Evolutionary conservation across 2,329 filamentous ascomycete genomes (phyloP).

Genomic region (Pestalotiopsis sp.): DNA sequence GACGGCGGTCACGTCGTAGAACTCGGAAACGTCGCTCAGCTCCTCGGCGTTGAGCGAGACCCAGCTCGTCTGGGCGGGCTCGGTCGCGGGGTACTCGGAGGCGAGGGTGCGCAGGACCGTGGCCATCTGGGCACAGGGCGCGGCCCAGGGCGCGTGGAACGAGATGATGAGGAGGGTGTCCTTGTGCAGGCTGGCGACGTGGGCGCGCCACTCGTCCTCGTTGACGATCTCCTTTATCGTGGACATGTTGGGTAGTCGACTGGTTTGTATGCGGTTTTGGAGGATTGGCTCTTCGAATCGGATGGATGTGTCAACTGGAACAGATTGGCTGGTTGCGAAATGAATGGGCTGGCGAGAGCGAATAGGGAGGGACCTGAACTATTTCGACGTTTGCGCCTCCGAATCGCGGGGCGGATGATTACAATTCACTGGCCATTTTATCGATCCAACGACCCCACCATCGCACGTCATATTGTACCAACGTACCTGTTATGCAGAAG

Average conservation of each 20-base stretch:
- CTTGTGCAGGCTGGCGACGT: conserved; percentile 66
- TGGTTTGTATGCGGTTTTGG: not conserved
- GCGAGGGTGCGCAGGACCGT: conserved; percentile 85
- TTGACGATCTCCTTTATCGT: conserved; percentile 76
- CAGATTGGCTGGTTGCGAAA: not conserved
- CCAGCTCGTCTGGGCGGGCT: conserved; percentile 74
- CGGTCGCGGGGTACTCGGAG: conserved; percentile 74
- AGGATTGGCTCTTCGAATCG: not conserved
- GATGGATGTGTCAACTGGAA: not conserved
- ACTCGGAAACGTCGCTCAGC: conserved; percentile 85
- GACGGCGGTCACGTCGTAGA: conserved; percentile 92
- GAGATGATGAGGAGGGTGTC: conserved; percentile 81
- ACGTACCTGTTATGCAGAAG: not conserved
- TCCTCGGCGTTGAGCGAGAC: conserved; percentile 94
- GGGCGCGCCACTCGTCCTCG: conserved; percentile 72
- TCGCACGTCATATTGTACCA: conserved; percentile 6
- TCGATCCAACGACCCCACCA: conserved; percentile 6
- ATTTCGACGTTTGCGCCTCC: conserved; percentile 1
- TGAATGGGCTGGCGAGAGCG: not conserved
- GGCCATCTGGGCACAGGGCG: conserved; percentile 92
- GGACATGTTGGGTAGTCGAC: conserved; percentile 58
- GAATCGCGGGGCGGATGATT: conserved; percentile 9
- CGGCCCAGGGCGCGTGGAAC: conserved; percentile 96
- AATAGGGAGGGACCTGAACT: not conserved
- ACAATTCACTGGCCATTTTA: conserved; percentile 6